These are phyloP conservation scores for Suillus occidentalis DNA, from an alignment of 768 basidiomycete genomes.

Conservation along the genomic window DNA sequence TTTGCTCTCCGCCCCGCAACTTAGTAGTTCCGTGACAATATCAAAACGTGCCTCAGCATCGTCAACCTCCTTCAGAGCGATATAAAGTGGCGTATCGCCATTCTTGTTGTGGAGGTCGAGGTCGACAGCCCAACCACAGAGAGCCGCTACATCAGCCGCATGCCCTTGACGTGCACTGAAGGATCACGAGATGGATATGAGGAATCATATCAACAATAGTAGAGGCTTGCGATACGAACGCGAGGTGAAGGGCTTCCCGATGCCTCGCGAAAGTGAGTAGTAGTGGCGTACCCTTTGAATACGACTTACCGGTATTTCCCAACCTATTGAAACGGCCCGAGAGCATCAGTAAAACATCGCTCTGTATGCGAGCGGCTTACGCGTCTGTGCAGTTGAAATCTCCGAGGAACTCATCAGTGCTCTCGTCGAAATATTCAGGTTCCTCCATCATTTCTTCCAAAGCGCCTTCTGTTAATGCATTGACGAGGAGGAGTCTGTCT, in stretches of 20 bases:
- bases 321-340: slow-evolving; percentile 12
- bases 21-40: slow-evolving; percentile 15
- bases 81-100: slow-evolving; percentile 30
- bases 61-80: slow-evolving; percentile 23
- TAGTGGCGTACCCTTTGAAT: slow-evolving; percentile 1
- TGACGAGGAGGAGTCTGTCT: slow-evolving; percentile 28
- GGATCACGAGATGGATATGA: background rate
- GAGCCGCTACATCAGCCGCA: slow-evolving; percentile 18
- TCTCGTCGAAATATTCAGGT: slow-evolving; percentile 19
- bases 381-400: slow-evolving; percentile 32
- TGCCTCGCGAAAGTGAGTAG: background rate
- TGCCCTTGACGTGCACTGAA: background rate
- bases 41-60: slow-evolving; percentile 15
- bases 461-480: slow-evolving; percentile 24
- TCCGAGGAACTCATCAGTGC: slow-evolving; percentile 21
- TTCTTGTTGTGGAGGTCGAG: slow-evolving; percentile 25
- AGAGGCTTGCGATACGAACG: slow-evolving; percentile 21
- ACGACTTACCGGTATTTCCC: slow-evolving; percentile 31
- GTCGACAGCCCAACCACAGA: slow-evolving; percentile 19
- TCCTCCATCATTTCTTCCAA: slow-evolving; percentile 26
- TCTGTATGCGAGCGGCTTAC: slow-evolving; percentile 18
- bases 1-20: background rate
- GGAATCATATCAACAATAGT: background rate
- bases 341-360: background rate
- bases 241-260: slow-evolving; percentile 30